Base-by-base conservation (phyloP, 305 asterid species). In the Coffea humblotiana region DNA sequence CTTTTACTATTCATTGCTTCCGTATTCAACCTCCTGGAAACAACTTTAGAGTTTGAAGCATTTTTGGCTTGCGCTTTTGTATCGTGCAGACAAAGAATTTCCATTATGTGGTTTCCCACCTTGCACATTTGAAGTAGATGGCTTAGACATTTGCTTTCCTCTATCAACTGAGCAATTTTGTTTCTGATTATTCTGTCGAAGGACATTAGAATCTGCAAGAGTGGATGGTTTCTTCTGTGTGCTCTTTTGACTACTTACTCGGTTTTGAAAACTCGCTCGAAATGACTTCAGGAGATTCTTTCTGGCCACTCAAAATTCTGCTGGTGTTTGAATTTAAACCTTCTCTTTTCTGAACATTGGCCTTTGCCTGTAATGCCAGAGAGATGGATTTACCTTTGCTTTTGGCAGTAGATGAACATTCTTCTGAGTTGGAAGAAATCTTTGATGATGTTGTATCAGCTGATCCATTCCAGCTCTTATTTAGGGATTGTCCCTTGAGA, bases 331-430 rank as follows among this genome's bases (percentile, higher is more conserved):
- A 18, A 67, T 81, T 82, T 76, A 86, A 83, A 73, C 90, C 91
- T 84, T 88, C 93, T 87, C 98, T 85, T 90, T 91, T 91, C 85
- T 86, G 95, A 73, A 96, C 98, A 77, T 96, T 96, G 51, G 85
- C 93, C 88, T 96, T 96, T 25, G 99, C 99, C 82, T 94, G 98
- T 58, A 96, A 83, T 18, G 99, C 99, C 74, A 95, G 96, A 32
- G 99, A 95, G 79, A 95, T 81, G 9, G 97, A 90, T 80, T 91
- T 94, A 9, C 92, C 92, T 82, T 83, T 92, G 81, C 82, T 77
- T 76, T 83, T 88, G 18, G 74, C 78, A 67, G 80, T 82, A 15
- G 82, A 47, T 1, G 88, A 83, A 85, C 86, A 82, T 80, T 90
- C 95, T 79, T 85, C 92, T 18, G 90, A 84, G 79, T 84, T 89